These are phyloP conservation scores for Neonectria ditissima DNA, from an alignment of 2,329 filamentous ascomycete genomes.

Conservation along the genomic window DNA sequence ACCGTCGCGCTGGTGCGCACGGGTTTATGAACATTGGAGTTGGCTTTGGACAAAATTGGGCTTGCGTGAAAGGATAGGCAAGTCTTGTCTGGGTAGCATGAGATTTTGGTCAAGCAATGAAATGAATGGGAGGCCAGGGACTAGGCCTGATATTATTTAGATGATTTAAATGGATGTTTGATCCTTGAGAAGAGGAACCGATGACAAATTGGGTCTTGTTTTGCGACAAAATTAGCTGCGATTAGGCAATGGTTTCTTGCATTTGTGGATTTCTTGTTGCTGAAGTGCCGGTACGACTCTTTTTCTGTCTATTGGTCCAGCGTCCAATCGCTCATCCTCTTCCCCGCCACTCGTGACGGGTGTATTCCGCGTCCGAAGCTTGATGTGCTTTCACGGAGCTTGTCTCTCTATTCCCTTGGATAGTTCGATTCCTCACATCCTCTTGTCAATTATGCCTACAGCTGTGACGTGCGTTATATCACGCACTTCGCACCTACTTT, in stretches of 20 bases:
- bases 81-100: conserved; percentile 43
- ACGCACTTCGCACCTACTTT: conserved; percentile 13
- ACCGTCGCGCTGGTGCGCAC: conserved; percentile 35
- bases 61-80: conserved; percentile 39
- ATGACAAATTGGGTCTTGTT: conserved; percentile 33
- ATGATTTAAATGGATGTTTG: conserved; percentile 33
- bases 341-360: neutral
- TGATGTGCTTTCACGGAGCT: conserved; percentile 5
- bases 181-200: conserved; percentile 24
- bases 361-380: conserved; percentile 9
- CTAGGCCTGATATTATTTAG: conserved; percentile 42
- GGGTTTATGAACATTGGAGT: conserved; percentile 45
- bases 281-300: conserved; percentile 3
- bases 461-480: conserved; percentile 18
- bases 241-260: conserved; percentile 35
- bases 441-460: conserved; percentile 27
- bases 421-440: conserved; percentile 23
- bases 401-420: conserved; percentile 13
- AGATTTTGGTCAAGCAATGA: conserved; percentile 38
- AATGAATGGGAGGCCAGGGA: conserved; percentile 37
- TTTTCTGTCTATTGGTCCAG: conserved; percentile 28
- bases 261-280: conserved; percentile 21
- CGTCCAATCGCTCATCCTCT: neutral
- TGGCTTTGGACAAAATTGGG: conserved; percentile 45
- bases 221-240: conserved; percentile 35